phyloP scores from a whole-genome alignment of 129 eudicot genomes.

The Dittrichia graveolens region DNA sequence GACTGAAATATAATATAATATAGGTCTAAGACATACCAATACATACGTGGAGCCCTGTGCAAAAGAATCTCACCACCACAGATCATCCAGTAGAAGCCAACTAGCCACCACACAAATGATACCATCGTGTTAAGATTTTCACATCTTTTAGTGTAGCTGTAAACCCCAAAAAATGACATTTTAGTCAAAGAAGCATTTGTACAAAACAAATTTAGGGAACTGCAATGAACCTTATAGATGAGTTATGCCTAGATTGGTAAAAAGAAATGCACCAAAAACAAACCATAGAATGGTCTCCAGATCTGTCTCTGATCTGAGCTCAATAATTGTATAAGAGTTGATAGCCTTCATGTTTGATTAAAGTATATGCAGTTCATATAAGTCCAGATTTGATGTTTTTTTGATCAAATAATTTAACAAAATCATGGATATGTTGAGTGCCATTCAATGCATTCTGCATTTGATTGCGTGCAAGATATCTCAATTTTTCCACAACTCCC shows the following conservation, averaged over 20 bases:
- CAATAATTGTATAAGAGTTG: neutral
- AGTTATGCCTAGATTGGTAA: neutral
- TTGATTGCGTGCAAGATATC: neutral
- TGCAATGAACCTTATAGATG: slow-evolving; percentile 8
- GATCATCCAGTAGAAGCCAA: slow-evolving; percentile 93
- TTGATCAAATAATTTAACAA: too few relatives aligned
- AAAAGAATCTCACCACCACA: slow-evolving; percentile 85
- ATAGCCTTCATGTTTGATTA: too few relatives aligned
- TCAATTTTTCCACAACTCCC: neutral
- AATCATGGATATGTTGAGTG: too few relatives aligned
- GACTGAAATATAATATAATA: neutral
- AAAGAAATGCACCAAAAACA: neutral
- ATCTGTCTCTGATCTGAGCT: neutral
- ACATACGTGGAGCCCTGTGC: slow-evolving; percentile 76
- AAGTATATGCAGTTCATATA: too few relatives aligned
- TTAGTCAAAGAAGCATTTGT: slow-evolving; percentile 15
- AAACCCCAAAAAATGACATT: slow-evolving; percentile 20
- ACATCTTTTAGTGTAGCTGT: slow-evolving; percentile 68
- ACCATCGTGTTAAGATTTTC: slow-evolving; percentile 81
- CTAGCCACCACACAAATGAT: slow-evolving; percentile 95
- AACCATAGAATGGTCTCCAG: neutral
- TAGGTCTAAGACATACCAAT: slow-evolving; percentile 59
- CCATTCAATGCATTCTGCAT: neutral
- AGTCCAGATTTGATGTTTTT: neutral
- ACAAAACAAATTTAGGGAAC: slow-evolving; percentile 4